Evolutionary conservation across 2,329 filamentous ascomycete genomes (phyloP), one percentile per base, ranked within the genome.

Genomic region (Chrysoporthe cubensis): DNA sequence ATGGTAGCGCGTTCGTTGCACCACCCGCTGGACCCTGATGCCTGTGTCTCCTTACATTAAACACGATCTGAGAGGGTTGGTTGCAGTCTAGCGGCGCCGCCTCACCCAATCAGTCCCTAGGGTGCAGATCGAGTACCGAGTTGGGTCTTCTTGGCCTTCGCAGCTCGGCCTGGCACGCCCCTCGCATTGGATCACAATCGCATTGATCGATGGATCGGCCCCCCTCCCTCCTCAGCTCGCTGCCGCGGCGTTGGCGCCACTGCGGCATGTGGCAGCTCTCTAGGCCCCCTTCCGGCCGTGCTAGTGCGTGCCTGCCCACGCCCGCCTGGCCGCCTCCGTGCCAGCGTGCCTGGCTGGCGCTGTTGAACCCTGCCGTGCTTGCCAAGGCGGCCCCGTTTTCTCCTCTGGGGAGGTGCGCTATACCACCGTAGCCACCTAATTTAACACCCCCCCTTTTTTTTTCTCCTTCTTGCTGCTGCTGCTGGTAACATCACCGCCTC

Each of bases 111-210:
- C n/a, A 18, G 54, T 21, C 18, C 54, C 13, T 26, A 14, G 5
- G n/a, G 21, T 57, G 54, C 54, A 57, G 54, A 40, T 57, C 54
- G 32, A 57, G 32, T 57, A 57, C 54, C 32, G 18, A n/a, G 37
- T 32, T 18, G 18, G 54, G 54, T 13, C 4, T 46, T 6, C 37
- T 40, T n/a, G 48, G n/a, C 11, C 4, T 26, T 26, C 26, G 32
- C 54, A 18, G 52, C 11, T 2, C 26, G 18, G 54, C 6, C 50
- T 9, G 32, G 14, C 54, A 14, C 26, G 32, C 3, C 26, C 11
- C 52, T 56, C 46, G n/a, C n/a, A n/a, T 54, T 54, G 50, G 50
- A 18, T 13, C 50, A 54, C 50, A 26, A 26, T 54, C 50, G 50
- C 50, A 54, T 54, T 26, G 50, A 54, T 32, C n/a, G 11, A 7